Base-by-base conservation (phyloP, 805 yeast species). In the Alloascoidea africana region DNA sequence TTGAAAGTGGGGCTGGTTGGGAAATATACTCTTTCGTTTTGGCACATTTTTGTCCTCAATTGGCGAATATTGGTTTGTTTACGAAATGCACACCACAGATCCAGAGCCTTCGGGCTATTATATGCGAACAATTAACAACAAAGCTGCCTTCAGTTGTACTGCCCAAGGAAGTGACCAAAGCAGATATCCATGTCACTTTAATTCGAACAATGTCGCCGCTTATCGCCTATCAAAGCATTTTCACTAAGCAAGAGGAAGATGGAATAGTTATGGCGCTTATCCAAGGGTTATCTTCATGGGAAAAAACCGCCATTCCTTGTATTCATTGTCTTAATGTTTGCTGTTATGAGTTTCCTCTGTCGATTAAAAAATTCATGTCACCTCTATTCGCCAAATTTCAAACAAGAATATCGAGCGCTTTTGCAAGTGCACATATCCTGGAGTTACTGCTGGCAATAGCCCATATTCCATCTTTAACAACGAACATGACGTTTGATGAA, bases 291-390 rank as follows among this genome's bases (percentile, higher is more conserved):
- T 68, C 74, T 1, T 74, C 85, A 1, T 79, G 87, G 83, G 85
- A 84, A 42, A 72, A 71, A 42, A 74, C 93, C 0, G 82, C 85
- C 0, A 69, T 77, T 27, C 85, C 93, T 2, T 73, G 85, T 44
- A 69, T 86, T 18, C 85, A 84, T 46, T 76, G 78, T 33, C 59
- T 87, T 41, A 73, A 80, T 3, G 65, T 80, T 2, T 80, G 89
- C 46, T 79, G 94, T 51, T 84, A 80, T 52, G 94, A 83, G 50
- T 63, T 81, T 23, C 93, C 94, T 1, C 51, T 65, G 6, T 73
- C 89, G 0, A 65, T 86, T 39, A 80, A 77, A 51, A 76, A 77
- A 47, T 78, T 63, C 46, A 51, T 84, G 27, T 63, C 76, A 5
- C 73, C 73, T n/a, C 72, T 86, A 6, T 62, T 85, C 42, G 71